Evolutionary conservation across 2,329 filamentous ascomycete species (phyloP).

Genomic region (Diplodia intermedia): DNA sequence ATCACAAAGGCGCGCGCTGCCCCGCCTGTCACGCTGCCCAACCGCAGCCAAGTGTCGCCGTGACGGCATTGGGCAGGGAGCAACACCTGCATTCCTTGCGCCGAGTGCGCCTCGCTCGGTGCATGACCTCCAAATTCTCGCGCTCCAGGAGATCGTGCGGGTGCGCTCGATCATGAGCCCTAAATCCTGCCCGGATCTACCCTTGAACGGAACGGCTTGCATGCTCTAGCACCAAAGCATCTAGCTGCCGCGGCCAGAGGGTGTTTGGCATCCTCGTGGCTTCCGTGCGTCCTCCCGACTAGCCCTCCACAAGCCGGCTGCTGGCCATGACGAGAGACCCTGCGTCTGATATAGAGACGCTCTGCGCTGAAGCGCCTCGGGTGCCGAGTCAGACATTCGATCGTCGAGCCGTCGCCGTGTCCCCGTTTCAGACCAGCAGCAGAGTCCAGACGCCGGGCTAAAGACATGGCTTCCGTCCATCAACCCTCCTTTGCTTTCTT

Average conservation of each 20-base stretch:
- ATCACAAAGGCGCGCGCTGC: background rate
- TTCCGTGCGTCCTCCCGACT: background rate
- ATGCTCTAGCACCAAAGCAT: constrained; percentile 19
- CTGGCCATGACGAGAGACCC: constrained; percentile 16
- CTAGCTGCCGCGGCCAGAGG: constrained; percentile 9
- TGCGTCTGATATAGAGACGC: constrained; percentile 28
- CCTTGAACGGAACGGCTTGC: constrained; percentile 19
- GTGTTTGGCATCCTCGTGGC: background rate
- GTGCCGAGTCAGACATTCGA: constrained; percentile 11
- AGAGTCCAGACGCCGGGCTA: background rate
- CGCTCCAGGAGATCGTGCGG: constrained; percentile 10
- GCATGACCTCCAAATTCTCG: constrained; percentile 18
- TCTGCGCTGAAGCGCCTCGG: background rate
- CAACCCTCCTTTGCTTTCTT: background rate
- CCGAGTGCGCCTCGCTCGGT: constrained; percentile 7
- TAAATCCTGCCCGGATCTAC: constrained; percentile 27
- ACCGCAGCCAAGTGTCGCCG: background rate
- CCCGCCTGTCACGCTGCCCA: constrained; percentile 17
- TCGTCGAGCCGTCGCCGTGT: background rate
- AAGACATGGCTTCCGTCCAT: background rate
- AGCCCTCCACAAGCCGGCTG: constrained; percentile 10
- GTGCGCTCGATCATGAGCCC: constrained; percentile 25
- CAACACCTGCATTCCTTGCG: constrained; percentile 2
- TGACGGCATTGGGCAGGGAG: constrained; percentile 2
- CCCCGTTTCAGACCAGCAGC: background rate